Base-by-base conservation (phyloP, 768 basidiomycete genomes). In the Lentinula sp. region DNA sequence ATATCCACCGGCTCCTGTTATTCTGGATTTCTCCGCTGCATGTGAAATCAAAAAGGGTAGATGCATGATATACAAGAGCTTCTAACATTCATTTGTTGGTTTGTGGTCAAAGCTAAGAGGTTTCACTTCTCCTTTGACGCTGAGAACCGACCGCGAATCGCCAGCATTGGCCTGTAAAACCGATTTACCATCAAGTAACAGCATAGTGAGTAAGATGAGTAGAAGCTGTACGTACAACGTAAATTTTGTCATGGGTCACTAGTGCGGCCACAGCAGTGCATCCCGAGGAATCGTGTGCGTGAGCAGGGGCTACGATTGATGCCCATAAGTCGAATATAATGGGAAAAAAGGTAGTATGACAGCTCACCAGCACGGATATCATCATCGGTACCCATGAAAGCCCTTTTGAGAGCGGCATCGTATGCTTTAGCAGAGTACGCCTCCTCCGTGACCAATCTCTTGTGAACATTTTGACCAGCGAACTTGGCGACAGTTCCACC, bases 71-170 rank as follows among this genome's bases (percentile, higher is more conserved):
- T 37, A 63, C 54, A 49, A 32, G 46, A 34, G 23, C 40, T 18
- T 74, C 88, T 66, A 61, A 93, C 92, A 78, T 65, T 88, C 85
- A 69, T 89, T 94, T 32, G 87, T 86, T 4, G 97, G 97, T 71
- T 99, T 99, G 73, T 99, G 97, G 72, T 99, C 97, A 68, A 84
- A 89, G 68, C 94, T 96, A 64, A 99, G 78, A 16, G 92, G 82
- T 68, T 95, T 92, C 15, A 86, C 95, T 67, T 87, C 83, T 2
- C 97, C 97, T 66, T 88, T 89, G 64, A 91, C 75, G 39, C 88
- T 84, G 64, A 99, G 78, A 28, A 99, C 93, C 18, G 91, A 88
- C 67, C 97, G 80, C 11, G 97, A 98, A 75, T 99, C 97, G 45
- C 97, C 97, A 23, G 97, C 93, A 72, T 99, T 99, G 23, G 97